Base-by-base conservation (phyloP, 2,329 filamentous ascomycete species). In the Botrytis squamosa region DNA sequence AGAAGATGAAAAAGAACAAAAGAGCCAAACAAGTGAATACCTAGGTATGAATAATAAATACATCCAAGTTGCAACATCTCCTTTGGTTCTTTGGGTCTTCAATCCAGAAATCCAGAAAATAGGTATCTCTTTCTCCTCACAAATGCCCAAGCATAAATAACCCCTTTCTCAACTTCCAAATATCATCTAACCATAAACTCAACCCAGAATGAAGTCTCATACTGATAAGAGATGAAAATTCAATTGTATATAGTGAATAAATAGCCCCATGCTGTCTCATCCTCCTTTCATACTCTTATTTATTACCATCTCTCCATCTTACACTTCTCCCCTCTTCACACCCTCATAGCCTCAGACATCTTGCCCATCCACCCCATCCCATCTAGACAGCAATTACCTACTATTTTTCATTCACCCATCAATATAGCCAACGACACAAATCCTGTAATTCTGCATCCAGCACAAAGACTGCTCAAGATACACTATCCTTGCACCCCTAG, bases 201-300 rank as follows among this genome's bases (percentile, higher is more conserved):
- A 60, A 18, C 18, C 5, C 9, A 22, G 3, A 52, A n/a, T n/a
- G 25, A 52, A 14, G 4, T 52, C 49, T 52, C n/a, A 25, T 52
- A 52, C 49, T n/a, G 14, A 52, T 18, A n/a, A 55, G 3, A 55
- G 5, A 55, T 55, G 14, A n/a, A 29, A 16, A 18, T 5, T 16
- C 12, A 16, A 55, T 55, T 18, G n/a, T 16, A 29, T 3, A 55
- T 3, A 6, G n/a, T 29, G 52, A 55, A 22, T 36, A 1, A 52
- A n/a, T n/a, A 5, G 14, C 0, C 22, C 10, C 4, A n/a, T 4
- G 2, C 1, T 0, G 10, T n/a, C 29, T 33, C 29, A 59, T 18
- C 7, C n/a, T 0, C 8, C 25, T n/a, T 29, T 9, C 55, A 33
- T 49, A 49, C 46, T 25, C 16, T 6, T 18, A 29, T 29, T 29